These are phyloP conservation scores for Annona squamosa DNA, from an alignment of 164 flowering plant genomes.

Conservation along the genomic window DNA sequence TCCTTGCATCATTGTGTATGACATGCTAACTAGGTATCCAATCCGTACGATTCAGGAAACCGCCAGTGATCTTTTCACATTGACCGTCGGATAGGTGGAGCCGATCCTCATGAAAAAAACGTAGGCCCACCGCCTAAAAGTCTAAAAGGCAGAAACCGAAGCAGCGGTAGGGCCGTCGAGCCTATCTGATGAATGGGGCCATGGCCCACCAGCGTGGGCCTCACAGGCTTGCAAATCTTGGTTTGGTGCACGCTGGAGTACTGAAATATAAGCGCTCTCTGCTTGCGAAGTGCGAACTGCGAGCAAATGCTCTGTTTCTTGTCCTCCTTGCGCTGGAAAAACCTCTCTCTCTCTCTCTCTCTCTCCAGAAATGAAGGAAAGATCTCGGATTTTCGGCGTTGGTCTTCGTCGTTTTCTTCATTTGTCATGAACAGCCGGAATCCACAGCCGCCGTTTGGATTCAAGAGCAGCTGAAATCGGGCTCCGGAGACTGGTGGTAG, in stretches of 20 bases:
- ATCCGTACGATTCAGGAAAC: background rate
- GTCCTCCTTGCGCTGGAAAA: background rate
- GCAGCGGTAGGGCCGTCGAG: background rate
- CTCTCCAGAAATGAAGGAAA: conserved; percentile 8
- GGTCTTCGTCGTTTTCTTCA: conserved; percentile 1
- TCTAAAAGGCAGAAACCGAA: background rate
- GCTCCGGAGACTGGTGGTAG: conserved; percentile 5
- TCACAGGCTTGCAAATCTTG: background rate
- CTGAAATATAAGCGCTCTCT: too few species aligned
- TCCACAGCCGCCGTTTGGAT: background rate
- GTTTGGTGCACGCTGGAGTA: background rate
- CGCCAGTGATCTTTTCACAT: background rate
- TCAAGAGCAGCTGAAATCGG: background rate
- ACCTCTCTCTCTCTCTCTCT: conserved; percentile 12
- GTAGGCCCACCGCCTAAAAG: background rate
- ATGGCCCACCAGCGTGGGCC: background rate
- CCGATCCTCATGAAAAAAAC: background rate
- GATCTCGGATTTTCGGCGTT: background rate
- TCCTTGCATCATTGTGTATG: background rate
- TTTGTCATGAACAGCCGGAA: conserved; percentile 4
- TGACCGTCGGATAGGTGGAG: background rate
- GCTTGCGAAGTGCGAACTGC: background rate
- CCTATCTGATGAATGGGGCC: background rate
- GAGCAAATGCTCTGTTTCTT: conserved; percentile 1
- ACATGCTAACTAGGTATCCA: background rate